These are phyloP conservation scores for Linderniella brevidens DNA, from an alignment of 257 asterid genomes.

Conservation along the genomic window DNA sequence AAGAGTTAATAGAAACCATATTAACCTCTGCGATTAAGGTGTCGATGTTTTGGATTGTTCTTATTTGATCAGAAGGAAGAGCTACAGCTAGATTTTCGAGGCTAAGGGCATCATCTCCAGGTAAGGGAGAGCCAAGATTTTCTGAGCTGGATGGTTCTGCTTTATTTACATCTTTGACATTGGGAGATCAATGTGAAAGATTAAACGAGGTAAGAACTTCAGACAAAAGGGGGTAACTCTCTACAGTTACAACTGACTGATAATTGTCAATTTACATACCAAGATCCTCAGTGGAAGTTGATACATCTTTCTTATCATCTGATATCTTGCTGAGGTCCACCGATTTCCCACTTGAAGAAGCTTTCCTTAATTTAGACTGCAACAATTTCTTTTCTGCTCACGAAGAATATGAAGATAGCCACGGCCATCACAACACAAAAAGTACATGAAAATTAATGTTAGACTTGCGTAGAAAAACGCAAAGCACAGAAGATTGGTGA, in stretches of 20 bases:
- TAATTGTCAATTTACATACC: slow-evolving; percentile 21
- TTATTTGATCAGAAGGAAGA: slow-evolving; percentile 80
- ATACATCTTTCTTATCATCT: slow-evolving; percentile 32
- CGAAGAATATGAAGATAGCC: slow-evolving; percentile 8
- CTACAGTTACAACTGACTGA: neutral
- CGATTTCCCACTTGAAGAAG: slow-evolving; percentile 54
- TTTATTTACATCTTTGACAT: slow-evolving; percentile 10
- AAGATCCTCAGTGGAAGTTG: slow-evolving; percentile 91
- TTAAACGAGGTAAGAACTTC: neutral
- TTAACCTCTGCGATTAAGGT: slow-evolving; percentile 69
- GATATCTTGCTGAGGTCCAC: slow-evolving; percentile 29
- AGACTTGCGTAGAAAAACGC: neutral
- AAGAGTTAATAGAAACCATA: slow-evolving; percentile 11
- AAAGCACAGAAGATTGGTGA: neutral
- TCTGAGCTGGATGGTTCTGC: slow-evolving; percentile 17
- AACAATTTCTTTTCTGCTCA: slow-evolving; percentile 75
- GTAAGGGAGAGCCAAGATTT: slow-evolving; percentile 14
- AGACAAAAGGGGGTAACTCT: neutral
- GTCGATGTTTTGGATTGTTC: slow-evolving; percentile 65
- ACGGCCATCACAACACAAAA: neutral
- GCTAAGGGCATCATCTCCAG: slow-evolving; percentile 22
- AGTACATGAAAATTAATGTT: neutral
- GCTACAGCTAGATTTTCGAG: slow-evolving; percentile 22
- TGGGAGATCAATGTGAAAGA: neutral
- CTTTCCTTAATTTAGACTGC: slow-evolving; percentile 64